These are phyloP conservation scores for Eucalyptus pumila DNA, from an alignment of 345 rosid species.

Conservation along the genomic window DNA sequence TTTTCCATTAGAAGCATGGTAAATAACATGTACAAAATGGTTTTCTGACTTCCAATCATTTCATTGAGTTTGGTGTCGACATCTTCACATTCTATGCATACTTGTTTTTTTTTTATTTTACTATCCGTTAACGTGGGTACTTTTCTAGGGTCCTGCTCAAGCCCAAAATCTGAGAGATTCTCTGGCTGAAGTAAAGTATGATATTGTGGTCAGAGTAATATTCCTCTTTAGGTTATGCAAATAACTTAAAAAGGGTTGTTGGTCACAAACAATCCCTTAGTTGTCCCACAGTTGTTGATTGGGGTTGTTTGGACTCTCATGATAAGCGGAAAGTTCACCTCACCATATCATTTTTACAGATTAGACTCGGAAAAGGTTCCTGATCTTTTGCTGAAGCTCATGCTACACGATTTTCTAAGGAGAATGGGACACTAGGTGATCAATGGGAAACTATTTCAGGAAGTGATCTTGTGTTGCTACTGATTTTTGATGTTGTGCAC, in stretches of 20 bases:
- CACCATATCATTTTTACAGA: conserved; percentile 1
- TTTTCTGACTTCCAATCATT: background rate
- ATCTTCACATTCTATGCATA: background rate
- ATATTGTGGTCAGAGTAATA: conserved; percentile 61
- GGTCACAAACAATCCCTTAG: background rate
- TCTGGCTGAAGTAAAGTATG: conserved; percentile 62
- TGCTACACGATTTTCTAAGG: conserved; percentile 71
- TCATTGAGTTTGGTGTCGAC: background rate
- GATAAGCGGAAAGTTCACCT: background rate
- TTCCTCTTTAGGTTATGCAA: background rate
- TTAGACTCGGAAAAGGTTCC: conserved; percentile 81
- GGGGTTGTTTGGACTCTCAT: background rate
- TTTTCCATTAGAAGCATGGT: background rate
- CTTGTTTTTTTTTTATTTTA: background rate
- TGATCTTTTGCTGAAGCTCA: conserved; percentile 83
- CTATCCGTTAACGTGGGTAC: background rate
- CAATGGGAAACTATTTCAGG: conserved; percentile 79
- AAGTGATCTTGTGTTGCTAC: conserved; percentile 77
- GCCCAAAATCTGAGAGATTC: conserved; percentile 89
- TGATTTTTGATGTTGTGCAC: conserved; percentile 90
- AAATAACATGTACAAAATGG: background rate
- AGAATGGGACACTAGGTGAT: conserved; percentile 72
- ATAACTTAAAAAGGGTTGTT: background rate
- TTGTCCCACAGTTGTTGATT: background rate
- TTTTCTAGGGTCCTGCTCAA: conserved; percentile 77